Base-by-base conservation (phyloP, 306 rosid species). In the Dicorynia guianensis region DNA sequence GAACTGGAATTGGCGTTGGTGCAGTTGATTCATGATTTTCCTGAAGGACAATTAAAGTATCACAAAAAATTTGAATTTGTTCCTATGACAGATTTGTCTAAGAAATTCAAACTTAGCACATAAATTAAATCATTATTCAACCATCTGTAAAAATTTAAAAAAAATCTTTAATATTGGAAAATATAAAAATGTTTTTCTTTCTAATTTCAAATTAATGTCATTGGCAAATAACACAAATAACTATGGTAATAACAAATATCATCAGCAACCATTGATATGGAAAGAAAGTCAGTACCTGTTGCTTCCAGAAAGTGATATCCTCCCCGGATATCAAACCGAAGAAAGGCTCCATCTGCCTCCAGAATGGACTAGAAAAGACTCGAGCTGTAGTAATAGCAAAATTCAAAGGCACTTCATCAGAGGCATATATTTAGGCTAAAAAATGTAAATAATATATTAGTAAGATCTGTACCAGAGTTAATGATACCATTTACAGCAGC, bases 311-410 rank as follows among this genome's bases (percentile, higher is more conserved):
- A 72, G 74, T 19, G 34, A 89, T 85, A 79, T 89, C 98, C 55
- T 83, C 82, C 57, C 86, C 93, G 33, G 96, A 84, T 70, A 96
- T 75, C 77, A 89, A 82, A 86, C 89, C 49, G 62, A 96, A 93
- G 87, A 86, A 87, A 62, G 92, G 85, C 83, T 93, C 99, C 91
- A 84, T 89, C 89, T 87, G 90, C 88, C 65, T 83, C 99, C 99
- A 96, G 75, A 93, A 96, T 59, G 90, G 40, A 82, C 85, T 83
- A 76, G 90, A 87, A 69, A 85, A 86, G 78, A 87, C 78, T 67
- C 67, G 74, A 79, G 82, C 99, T 96, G 94, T 79, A 72, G 82
- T 48, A 52, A 84, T 54, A 76, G 75, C 63, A 81, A 79, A 65
- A 79, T 71, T 63, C 10, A 85, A 80, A 80, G 67, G 11, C 35